Base-by-base conservation (phyloP, 2,329 filamentous ascomycete genomes). In the Lachnellula cervina region DNA sequence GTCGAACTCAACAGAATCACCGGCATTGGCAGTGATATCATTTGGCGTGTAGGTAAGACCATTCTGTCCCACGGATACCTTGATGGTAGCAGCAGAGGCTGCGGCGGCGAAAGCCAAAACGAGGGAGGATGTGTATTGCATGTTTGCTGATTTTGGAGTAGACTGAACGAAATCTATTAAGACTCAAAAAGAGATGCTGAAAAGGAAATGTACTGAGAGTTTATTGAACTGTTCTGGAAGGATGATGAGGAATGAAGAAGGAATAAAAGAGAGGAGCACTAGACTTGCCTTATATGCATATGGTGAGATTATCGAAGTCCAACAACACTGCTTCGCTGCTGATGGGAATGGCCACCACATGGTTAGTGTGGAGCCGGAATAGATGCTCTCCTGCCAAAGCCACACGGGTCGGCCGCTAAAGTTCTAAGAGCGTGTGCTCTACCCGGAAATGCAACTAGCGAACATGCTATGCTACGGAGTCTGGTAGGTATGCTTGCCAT, bases 21-120 rank as follows among this genome's bases (percentile, higher is more conserved):
- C 70, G 28, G 65, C 57, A 3, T 69, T 65, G 34, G 68, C 70
- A 28, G 48, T 64, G 49, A 69, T 57, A n/a, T 64, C 72, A 52
- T 74, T 69, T 7, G 79, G 79, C 34, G 66, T 51, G 91, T 97
- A 82, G 96, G 96, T 60, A 90, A 97, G 72, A 89, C 90, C 44
- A 80, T 96, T 68, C 88, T 96, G 81, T 13, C 89, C 59, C 90
- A 91, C 60, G 90, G 91, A 57, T 89, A 93, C 40, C 72, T 67
- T 77, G 78, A 62, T 54, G 16, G 57, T 62, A 16, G 46, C 58
- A 28, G 59, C 47, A 19, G 57, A 52, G 6, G 51, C 56, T 11
- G 57, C 51, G 23, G 59, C 54, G 49, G 59, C 56, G 43, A 56
- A 56, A 13, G 46, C 57, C 48, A 54, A 25, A 43, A 59, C 25